phyloP scores from a whole-genome alignment of 805 yeast species.

The Kuraishia ogatae region DNA sequence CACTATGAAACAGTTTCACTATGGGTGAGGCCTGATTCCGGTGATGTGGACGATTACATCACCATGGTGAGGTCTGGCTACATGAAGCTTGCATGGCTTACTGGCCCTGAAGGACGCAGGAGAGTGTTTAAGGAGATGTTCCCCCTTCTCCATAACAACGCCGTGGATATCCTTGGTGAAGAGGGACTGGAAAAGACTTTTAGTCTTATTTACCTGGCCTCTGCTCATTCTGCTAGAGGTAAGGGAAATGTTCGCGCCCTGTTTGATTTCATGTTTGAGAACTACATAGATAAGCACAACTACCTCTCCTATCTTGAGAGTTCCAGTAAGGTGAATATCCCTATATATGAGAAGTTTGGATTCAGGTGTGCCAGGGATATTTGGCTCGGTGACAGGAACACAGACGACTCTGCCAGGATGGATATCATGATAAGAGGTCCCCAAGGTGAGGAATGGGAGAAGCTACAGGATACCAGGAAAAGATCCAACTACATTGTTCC shows the following conservation, averaged over 20 bases:
- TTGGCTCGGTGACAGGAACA: constrained; percentile 19
- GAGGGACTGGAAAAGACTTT: constrained; percentile 29
- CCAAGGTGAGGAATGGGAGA: constrained; percentile 20
- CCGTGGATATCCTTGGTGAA: constrained; percentile 30
- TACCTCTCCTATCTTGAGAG: constrained; percentile 33
- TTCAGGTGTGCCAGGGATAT: constrained; percentile 31
- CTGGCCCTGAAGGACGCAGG: constrained; percentile 37
- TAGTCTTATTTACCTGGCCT: constrained; percentile 39
- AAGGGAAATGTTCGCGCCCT: constrained; percentile 34
- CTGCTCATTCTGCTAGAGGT: constrained; percentile 32
- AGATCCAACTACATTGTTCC: constrained; percentile 17
- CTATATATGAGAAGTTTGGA: constrained; percentile 35
- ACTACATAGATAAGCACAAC: constrained; percentile 26
- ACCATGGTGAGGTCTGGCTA: constrained; percentile 45
- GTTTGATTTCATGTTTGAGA: constrained; percentile 32
- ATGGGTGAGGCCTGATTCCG: constrained; percentile 40
- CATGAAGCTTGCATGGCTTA: constrained; percentile 38
- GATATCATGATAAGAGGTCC: constrained; percentile 30
- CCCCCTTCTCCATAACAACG: constrained; percentile 40
- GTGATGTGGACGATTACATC: constrained; percentile 35
- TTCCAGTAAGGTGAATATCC: constrained; percentile 28
- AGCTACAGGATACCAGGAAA: constrained; percentile 16
- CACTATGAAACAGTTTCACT: constrained; percentile 45
- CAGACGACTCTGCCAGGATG: constrained; percentile 24
- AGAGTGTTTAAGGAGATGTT: constrained; percentile 43